Evolutionary conservation across 345 rosid species (phyloP), one percentile per base, ranked within the genome.

Genomic region (Citrus medica): DNA sequence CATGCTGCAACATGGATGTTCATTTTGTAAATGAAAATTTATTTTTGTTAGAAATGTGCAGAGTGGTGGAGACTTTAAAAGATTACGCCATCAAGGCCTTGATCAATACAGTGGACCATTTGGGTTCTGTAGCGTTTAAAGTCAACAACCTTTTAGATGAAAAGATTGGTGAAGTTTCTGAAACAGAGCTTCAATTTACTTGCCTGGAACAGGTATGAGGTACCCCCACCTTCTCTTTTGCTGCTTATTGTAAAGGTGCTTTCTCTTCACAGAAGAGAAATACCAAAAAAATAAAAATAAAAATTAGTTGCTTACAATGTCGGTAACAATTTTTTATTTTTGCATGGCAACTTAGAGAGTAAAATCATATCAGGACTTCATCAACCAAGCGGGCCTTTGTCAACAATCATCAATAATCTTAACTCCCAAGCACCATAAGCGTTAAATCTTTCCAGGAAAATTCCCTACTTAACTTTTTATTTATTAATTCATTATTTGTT

Each of bases 121-220:
- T 95, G 85, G 99, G 99, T 76, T 91, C 94, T 40, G 94, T 91
- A 28, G 91, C 97, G 5, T 87, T 63, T 87, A 91, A 93, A 85
- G 83, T 93, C 48, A 87, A 85, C 82, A 24, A 79, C 10, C 79
- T 86, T 61, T 60, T 92, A 64, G 87, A 89, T 69, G 91, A 91
- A 48, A 87, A 88, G 64, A 74, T 87, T 22, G 82, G 78, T 32
- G 90, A 87, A 55, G 80, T 84, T 84, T 88, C 88, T 56, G 84
- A 78, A 46, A 79, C 89, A 24, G 89, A 82, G 40, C 89, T 88
- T 66, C 91, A 81, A 25, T 76, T 96, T 63, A 85, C 85, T 77
- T 85, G 93, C 85, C 66, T 86, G 25, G 87, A 89, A 81, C 93
- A 92, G 94, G 99, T n/a, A n/a, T n/a, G n/a, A n/a, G n/a, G n/a